Base-by-base conservation (phyloP, 163 green algal species). In the Scenedesmus sp. region DNA sequence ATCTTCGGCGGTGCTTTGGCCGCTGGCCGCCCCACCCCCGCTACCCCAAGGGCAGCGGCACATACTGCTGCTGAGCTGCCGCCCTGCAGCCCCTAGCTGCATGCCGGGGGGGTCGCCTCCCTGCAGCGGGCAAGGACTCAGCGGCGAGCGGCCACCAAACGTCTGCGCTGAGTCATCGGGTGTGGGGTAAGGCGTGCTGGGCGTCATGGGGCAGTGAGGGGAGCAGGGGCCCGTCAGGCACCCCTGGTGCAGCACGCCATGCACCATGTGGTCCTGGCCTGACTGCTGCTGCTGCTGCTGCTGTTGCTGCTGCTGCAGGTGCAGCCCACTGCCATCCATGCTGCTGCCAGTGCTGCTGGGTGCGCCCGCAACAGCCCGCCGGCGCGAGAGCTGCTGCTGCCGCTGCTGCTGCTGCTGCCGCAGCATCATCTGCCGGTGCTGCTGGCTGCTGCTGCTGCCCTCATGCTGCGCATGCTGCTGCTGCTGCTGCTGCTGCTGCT, bases 91-190 rank as follows among this genome's bases (percentile, higher is more conserved):
- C 33, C 72, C 33, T 7, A 81, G 72, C 72, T 49, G 72, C 72
- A 81, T 46, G 16, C 37, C 15, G 35, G 35, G 37, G 15, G 61
- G 61, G 0, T 76, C 61, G 3, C 61, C 61, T 13, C 15, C 72
- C 33, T 81, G 35, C 33, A 51, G 10, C 70, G n/a, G 26, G 22
- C 73, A 44, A 0, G 80, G 30, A 24, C 16, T 72, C 26, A 86
- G 22, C 5, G 89, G 89, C 6, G 89, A 92, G 6, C 89, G 49
- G 3, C 89, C 89, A 20, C 89, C 89, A 26, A 81, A 70, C 1
- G 89, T 49, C 13, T 85, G 73, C 16, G 89, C 89, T 16, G 56
- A 85, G 89, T 92, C 89, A 7, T 85, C 82, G 5, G 89, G 89
- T 3, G 89, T 92, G 9, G 89, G 65, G 53, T 89, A 81, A 0